Conservation (phyloP, 768 basidiomycete genomes). For the Boletus reticulatus region DNA sequence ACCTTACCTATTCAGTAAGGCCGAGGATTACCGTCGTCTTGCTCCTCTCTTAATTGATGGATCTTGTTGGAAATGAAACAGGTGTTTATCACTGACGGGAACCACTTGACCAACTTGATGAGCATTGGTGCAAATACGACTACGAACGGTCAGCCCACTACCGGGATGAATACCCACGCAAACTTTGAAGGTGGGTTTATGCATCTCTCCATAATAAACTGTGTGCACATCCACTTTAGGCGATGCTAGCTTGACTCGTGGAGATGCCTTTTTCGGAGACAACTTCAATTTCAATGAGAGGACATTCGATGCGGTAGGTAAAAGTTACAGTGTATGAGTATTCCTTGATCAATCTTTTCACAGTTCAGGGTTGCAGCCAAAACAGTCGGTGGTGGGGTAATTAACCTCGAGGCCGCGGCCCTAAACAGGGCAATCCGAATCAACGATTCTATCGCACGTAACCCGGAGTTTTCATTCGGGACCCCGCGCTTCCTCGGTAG, state of each 20-base stretch:
- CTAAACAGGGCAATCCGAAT: conserved; percentile 17
- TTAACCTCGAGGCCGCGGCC: conserved; percentile 18
- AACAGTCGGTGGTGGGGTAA: conserved; percentile 8
- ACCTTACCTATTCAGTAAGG: conserved; percentile 17
- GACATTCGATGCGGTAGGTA: conserved; percentile 13
- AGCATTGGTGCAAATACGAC: conserved; percentile 22
- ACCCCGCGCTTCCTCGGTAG: conserved; percentile 13
- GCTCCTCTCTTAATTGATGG: background rate
- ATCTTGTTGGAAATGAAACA: background rate
- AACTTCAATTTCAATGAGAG: conserved; percentile 24
- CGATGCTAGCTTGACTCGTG: conserved; percentile 20
- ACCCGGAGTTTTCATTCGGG: conserved; percentile 17
- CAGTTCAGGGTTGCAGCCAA: conserved; percentile 15
- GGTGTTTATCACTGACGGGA: conserved; percentile 21
- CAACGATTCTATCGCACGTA: conserved; percentile 23
- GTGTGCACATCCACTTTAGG: conserved; percentile 4
- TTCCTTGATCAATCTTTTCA: background rate
- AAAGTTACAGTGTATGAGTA: background rate
- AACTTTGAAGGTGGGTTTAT: conserved; percentile 17
- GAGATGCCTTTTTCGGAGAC: conserved; percentile 20
- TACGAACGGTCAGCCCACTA: background rate
- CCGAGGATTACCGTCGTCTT: no score
- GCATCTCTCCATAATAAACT: background rate
- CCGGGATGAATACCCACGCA: conserved; percentile 18
- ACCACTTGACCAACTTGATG: conserved; percentile 26